A percentile compares a stretch with the other conserved stretches of the same genome.
Conservation (phyloP, 805 yeast species). For the Osmozyma mogii region DNA sequence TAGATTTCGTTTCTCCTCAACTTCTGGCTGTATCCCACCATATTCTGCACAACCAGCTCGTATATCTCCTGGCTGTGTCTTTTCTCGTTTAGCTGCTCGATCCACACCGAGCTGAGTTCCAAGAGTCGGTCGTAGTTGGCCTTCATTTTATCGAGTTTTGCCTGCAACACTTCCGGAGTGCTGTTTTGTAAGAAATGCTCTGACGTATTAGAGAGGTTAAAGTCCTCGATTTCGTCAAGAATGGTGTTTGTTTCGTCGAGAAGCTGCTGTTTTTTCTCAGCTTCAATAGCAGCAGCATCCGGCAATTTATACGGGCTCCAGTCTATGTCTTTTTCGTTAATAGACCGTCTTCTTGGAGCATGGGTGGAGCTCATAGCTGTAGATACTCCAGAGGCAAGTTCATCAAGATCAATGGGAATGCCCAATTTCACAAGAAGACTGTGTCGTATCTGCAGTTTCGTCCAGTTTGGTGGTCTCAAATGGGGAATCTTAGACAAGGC, state of each 20-base stretch:
- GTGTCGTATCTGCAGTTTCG: constrained; percentile 54
- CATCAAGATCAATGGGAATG: constrained; percentile 66
- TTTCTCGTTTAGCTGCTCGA: constrained; percentile 39
- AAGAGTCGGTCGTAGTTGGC: constrained; percentile 20
- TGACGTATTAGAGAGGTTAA: constrained; percentile 25
- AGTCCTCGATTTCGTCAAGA: constrained; percentile 26
- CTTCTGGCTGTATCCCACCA: constrained; percentile 86
- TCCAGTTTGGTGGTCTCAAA: constrained; percentile 62
- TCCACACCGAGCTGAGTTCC: constrained; percentile 40
- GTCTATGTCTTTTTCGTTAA: constrained; percentile 22
- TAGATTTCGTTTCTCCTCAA: constrained; percentile 45
- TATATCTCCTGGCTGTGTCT: constrained; percentile 64
- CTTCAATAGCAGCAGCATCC: constrained; percentile 21
- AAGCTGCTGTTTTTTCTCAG: constrained; percentile 18
- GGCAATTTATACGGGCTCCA: constrained; percentile 33
- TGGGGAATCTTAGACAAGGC: constrained; percentile 42
- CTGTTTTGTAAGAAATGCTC: constrained; percentile 17
- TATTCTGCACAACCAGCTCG: constrained; percentile 81
- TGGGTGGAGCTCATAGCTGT: neutral
- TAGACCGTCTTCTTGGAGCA: constrained; percentile 14
- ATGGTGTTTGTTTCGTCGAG: constrained; percentile 19
- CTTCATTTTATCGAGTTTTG: constrained; percentile 28
- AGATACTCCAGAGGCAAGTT: constrained; percentile 23
- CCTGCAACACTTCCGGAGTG: constrained; percentile 23
- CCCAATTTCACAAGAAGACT: constrained; percentile 58